Conservation (phyloP, 2,329 filamentous ascomycete species). For the Emmonsia crescens region DNA sequence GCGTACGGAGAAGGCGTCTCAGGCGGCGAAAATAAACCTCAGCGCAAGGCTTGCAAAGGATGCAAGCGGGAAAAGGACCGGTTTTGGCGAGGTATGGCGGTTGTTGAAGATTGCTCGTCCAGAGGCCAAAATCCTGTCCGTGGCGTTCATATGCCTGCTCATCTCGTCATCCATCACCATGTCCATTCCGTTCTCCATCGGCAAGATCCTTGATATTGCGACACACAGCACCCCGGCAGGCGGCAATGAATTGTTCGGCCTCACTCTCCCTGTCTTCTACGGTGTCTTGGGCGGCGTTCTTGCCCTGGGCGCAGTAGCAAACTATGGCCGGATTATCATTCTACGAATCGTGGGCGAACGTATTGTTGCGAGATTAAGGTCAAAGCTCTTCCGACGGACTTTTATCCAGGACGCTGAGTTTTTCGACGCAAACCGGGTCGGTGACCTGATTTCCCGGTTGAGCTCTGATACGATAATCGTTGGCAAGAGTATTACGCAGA, state of each 20-base stretch:
- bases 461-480: conserved; percentile 97
- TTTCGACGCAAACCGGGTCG: conserved; percentile 94
- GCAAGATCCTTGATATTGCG: conserved; percentile 85
- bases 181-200: conserved; percentile 93
- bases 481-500: conserved; percentile 96
- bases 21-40: conserved; percentile 82
- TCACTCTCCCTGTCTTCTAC: conserved; percentile 83
- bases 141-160: conserved; percentile 76
- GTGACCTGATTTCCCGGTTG: conserved; percentile 88
- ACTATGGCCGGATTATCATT: conserved; percentile 88
- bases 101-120: conserved; percentile 81
- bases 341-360: conserved; percentile 89
- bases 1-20: conserved; percentile 70
- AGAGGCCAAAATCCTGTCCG: conserved; percentile 63
- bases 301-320: conserved; percentile 73
- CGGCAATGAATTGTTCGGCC: conserved; percentile 60
- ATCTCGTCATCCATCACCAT: conserved; percentile 89
- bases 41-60: conserved; percentile 80
- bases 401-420: conserved; percentile 98
- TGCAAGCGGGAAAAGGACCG: conserved; percentile 41
- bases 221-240: conserved; percentile 60
- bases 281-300: conserved; percentile 64
- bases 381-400: conserved; percentile 80
- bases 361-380: conserved; percentile 80
- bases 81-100: conserved; percentile 68